Conservation (phyloP, 129 eudicot genomes). For the Sambucus nigra region DNA sequence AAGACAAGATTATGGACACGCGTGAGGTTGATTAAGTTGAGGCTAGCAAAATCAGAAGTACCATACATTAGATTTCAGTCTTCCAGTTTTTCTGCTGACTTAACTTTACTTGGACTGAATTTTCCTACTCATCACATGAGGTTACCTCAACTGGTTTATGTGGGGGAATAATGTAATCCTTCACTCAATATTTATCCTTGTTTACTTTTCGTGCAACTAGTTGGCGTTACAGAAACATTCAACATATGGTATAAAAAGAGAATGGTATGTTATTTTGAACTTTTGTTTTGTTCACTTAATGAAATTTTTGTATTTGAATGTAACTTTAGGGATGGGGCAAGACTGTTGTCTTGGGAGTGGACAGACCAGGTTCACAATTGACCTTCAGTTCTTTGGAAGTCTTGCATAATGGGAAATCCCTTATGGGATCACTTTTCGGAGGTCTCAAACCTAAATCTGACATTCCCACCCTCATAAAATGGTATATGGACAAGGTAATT, state of each 20-base stretch:
- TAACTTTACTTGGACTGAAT: neutral
- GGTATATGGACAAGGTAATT: constrained; percentile 64
- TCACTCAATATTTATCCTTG: neutral
- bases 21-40: neutral
- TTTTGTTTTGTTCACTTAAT: neutral
- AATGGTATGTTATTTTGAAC: neutral
- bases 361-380: constrained; percentile 40
- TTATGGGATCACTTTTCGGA: constrained; percentile 60
- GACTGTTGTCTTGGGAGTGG: constrained; percentile 64
- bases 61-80: too few relatives aligned
- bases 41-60: neutral
- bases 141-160: too few relatives aligned
- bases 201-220: neutral
- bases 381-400: constrained; percentile 43
- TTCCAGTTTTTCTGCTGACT: too few relatives aligned
- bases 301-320: neutral
- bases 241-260: neutral
- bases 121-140: neutral
- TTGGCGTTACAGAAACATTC: neutral
- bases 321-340: constrained; percentile 79
- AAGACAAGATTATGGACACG: neutral
- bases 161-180: too few relatives aligned
- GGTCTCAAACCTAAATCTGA: constrained; percentile 78
- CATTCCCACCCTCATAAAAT: constrained; percentile 44
- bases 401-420: constrained; percentile 38